A percentile compares a stretch with the other conserved stretches of the same genome.
Evolutionary conservation across 345 rosid genomes (phyloP).

Genomic region (Leavenworthia alabamica): DNA sequence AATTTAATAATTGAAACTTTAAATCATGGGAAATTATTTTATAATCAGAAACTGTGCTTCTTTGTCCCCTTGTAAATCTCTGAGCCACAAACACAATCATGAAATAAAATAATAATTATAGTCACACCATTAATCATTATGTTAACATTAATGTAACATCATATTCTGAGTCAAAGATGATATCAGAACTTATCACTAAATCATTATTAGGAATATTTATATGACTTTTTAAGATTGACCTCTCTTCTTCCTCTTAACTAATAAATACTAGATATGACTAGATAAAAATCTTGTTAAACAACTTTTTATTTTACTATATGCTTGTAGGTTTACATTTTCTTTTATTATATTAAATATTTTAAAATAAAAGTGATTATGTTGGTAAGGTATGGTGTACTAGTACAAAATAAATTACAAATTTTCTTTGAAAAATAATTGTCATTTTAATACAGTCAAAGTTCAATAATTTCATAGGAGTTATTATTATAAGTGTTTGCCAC

Average conservation of each 20-base stretch:
- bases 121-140: slow-evolving; percentile 24
- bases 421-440: slow-evolving; percentile 4
- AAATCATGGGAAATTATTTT: slow-evolving; percentile 7
- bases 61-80: slow-evolving; percentile 25
- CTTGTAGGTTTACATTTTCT: no score
- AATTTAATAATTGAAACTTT: slow-evolving; percentile 15
- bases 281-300: no score
- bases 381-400: no score
- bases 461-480: neutral
- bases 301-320: no score
- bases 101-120: slow-evolving; percentile 19
- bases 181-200: slow-evolving; percentile 9
- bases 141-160: neutral
- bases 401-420: neutral
- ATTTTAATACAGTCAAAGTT: slow-evolving; percentile 10
- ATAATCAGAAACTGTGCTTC: slow-evolving; percentile 30
- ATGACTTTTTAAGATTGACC: slow-evolving; percentile 5
- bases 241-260: slow-evolving; percentile 3
- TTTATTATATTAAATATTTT: no score
- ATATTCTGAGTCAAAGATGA: slow-evolving; percentile 22
- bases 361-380: no score
- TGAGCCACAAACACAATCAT: slow-evolving; percentile 14
- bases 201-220: slow-evolving; percentile 3
- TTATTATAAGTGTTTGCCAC: neutral
- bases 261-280: no score